Evolutionary conservation across 176 grass and related monocot genomes (phyloP).

Genomic region (Phyllostachys edulis): DNA sequence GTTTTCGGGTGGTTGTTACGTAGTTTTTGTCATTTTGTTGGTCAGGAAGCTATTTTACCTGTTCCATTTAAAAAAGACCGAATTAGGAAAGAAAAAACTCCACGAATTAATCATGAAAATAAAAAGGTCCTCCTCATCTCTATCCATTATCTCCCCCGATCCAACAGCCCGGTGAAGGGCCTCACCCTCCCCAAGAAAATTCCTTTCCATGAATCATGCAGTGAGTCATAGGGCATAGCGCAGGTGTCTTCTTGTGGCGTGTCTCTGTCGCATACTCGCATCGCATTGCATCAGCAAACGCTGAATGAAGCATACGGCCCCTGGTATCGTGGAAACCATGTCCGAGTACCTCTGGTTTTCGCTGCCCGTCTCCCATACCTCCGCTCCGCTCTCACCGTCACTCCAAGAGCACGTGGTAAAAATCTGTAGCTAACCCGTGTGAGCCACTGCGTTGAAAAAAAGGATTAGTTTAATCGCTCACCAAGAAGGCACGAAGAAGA

Average conservation of each 20-base stretch:
- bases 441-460: neutral
- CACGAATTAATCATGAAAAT: too few species aligned
- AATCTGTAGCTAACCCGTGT: neutral
- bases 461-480: neutral
- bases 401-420: neutral
- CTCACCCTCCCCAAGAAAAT: too few species aligned
- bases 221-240: neutral
- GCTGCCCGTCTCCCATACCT: neutral
- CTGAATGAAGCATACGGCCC: neutral
- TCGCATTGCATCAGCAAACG: neutral
- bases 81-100: too few species aligned
- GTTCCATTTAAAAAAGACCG: too few species aligned
- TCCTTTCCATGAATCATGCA: too few species aligned
- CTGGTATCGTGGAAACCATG: constrained; percentile 31
- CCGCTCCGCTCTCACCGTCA: neutral
- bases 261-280: neutral
- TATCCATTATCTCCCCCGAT: too few species aligned
- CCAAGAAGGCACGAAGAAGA: neutral
- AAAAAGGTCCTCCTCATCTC: too few species aligned
- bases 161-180: too few species aligned
- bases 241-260: too few species aligned
- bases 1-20: too few species aligned
- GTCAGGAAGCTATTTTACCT: too few species aligned
- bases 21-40: too few species aligned
- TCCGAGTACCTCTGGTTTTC: constrained; percentile 8